Base-by-base conservation (phyloP, 2,329 filamentous ascomycete genomes). In the Diaporthe humulicola region DNA sequence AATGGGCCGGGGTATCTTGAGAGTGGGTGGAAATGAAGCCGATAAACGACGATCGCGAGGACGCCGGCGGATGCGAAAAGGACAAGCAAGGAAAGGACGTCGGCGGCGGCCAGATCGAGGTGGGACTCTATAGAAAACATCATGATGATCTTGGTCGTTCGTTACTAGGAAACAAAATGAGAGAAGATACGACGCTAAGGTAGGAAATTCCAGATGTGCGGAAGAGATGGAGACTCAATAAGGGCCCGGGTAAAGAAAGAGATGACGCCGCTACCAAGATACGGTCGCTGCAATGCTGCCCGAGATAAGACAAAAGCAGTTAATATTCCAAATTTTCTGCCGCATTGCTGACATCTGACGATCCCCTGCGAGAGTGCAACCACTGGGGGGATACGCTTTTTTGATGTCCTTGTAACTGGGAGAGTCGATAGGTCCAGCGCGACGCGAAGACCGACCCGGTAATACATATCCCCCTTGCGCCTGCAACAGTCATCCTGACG, bases 1-100 rank as follows among this genome's bases (percentile, higher is more conserved):
- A 74, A 71, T n/a, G 72, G 72, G 25, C 72, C 72, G 42, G 72
- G 72, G 72, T 74, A 74, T 45, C 30, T 74, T 58, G 72, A 48
- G 36, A 74, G 64, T 33, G 72, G 72, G n/a, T 74, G 72, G 58
- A 74, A 70, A 70, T 61, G 69, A 42, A 74, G 64, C 15, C 72
- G 64, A 50, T 70, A 70, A 48, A 74, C 52, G 30, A 58, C 72
- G 64, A 70, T 74, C 19, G 54, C 72, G 54, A 74, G 42, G n/a
- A 61, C 64, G 15, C 72, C 50, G 10, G 36, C 72, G 19, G 69
- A 57, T 4, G 54, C 25, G 42, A 74, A 50, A 7, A 70, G 58
- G 19, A 40, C n/a, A 45, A 70, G 22, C 54, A 74, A 58, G 4
- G 54, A 28, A 40, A 74, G 8, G 30, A 71, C 56, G 22, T 64